phyloP scores from a whole-genome alignment of 2,329 filamentous ascomycete species.

The Teratosphaeriaceae sp. region DNA sequence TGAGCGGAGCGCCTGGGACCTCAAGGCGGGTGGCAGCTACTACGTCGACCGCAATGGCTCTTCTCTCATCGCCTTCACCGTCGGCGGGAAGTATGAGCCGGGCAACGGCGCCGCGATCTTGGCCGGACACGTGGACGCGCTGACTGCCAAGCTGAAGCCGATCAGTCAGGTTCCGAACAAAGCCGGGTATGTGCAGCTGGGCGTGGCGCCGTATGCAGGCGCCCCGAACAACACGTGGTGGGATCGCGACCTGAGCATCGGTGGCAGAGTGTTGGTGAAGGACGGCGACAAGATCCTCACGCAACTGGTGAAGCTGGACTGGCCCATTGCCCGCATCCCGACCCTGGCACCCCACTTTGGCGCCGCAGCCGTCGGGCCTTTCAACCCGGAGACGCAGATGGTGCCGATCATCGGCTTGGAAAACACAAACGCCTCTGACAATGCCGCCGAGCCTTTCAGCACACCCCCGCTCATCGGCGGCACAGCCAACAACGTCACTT shows the following conservation, averaged over 20 bases:
- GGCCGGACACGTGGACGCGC: constrained; percentile 85
- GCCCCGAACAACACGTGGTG: constrained; percentile 88
- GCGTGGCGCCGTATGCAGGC: constrained; percentile 88
- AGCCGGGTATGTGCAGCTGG: constrained; percentile 81
- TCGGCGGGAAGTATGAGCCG: constrained; percentile 72
- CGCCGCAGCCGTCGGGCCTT: constrained; percentile 55
- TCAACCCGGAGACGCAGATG: constrained; percentile 88
- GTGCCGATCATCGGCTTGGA: constrained; percentile 91
- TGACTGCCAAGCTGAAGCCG: constrained; percentile 88
- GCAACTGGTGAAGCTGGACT: constrained; percentile 83
- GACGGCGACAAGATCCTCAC: constrained; percentile 72
- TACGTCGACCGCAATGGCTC: constrained; percentile 80
- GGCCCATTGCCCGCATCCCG: constrained; percentile 89
- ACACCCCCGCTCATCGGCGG: constrained; percentile 46
- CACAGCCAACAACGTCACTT: constrained; percentile 39
- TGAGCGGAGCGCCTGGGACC: constrained; percentile 73
- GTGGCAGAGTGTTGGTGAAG: constrained; percentile 79
- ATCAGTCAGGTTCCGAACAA: constrained; percentile 77
- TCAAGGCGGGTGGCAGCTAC: constrained; percentile 80
- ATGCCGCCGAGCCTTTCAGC: constrained; percentile 25
- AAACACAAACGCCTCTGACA: constrained; percentile 33
- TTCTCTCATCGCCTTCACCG: constrained; percentile 75
- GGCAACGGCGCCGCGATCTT: constrained; percentile 86
- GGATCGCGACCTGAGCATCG: constrained; percentile 90
- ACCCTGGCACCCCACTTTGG: constrained; percentile 94